Base-by-base conservation (phyloP, 2,329 filamentous ascomycete species). In the Xylariaceae sp. region DNA sequence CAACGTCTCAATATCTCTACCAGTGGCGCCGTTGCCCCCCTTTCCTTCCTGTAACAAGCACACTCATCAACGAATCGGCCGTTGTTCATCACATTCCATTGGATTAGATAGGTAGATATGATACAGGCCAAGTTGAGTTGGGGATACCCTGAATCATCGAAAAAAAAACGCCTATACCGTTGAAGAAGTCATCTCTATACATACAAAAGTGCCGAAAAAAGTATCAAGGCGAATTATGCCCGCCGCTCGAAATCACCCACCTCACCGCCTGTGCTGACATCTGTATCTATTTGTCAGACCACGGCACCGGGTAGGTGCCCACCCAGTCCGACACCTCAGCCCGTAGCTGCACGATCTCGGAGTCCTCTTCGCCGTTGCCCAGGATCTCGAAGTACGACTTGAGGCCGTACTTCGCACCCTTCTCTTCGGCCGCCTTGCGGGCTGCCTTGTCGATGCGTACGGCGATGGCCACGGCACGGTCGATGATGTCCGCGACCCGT, bases 401-500 rank as follows among this genome's bases (percentile, higher is more conserved):
- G 51, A 90, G 77, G 68, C 82, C 84, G 53, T 82, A 83, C 79
- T 88, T 89, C 64, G 88, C 83, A 30, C 82, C 83, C 67, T 81
- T 84, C 62, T 86, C 83, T 72, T 87, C 82, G 9, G 86, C 85
- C n/a, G 82, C 82, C 68, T 88, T 86, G 68, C 83, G 83, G 3
- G 87, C 88, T 62, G 84, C 83, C 74, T 85, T 90, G 75, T 92
- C 87, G 51, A 96, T 78, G 61, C 88, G 84, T 66, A 88, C 82
- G 1, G 90, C 88, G 67, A 96, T 91, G 35, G 83, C 85, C 51
- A 96, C 90, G 7, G 89, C 88, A 52, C 89, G 86, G 75, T 93
- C 89, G 56, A 96, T 89, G 64, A 95, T 90, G 70, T 91, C 88
- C 11, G 90, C 91, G 11, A 96, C 90, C 13, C 89, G 84, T 57